Base-by-base conservation (phyloP, 2,329 filamentous ascomycete species). In the Exophiala spinifera region DNA sequence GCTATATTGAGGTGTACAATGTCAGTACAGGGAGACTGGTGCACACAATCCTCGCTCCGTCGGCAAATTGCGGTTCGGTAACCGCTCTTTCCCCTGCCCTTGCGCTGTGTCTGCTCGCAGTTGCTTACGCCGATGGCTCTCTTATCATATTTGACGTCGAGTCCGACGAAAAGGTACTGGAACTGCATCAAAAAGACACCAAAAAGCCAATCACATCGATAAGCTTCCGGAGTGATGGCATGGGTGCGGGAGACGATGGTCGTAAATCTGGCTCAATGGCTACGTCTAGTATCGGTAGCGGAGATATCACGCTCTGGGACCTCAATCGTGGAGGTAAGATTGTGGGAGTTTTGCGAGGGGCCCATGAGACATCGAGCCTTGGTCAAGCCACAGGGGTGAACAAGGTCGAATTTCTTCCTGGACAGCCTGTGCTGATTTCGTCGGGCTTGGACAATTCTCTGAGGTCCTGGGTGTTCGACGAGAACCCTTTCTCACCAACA, bases 1-100 rank as follows among this genome's bases (percentile, higher is more conserved):
- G 94, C 5, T 87, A 85, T 70, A 86, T 96, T 7, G 94, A 99
- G 67, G 95, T 99, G 47, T 99, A 94, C 92, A 99, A 99, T 67
- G 77, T 99, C 57, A 95, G 88, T 68, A 96, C 89, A 3, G 91
- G 79, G 45, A 96, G 95, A 70, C 79, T 96, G 50, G 83, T 99
- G 23, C 95, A 96, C 71, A 95, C 91, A 1, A 86, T 99, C 48
- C 76, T 94, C 13, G 88, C 94, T 1, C 85, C 88, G 0, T 81
- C 82, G 7, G 77, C 85, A 2, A 79, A 85, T 49, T 86, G 83
- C 63, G 92, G 91, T 44, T 79, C 87, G 13, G 88, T 97, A n/a
- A 95, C 89, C 4, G 90, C 90, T 39, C 76, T 99, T 47, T 84
- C 95, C 62, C 86, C 92, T 0, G 87, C 89, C 1, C 88, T 92